Conservation (phyloP, 202 grass and related monocot species). For the Setaria viridis region DNA sequence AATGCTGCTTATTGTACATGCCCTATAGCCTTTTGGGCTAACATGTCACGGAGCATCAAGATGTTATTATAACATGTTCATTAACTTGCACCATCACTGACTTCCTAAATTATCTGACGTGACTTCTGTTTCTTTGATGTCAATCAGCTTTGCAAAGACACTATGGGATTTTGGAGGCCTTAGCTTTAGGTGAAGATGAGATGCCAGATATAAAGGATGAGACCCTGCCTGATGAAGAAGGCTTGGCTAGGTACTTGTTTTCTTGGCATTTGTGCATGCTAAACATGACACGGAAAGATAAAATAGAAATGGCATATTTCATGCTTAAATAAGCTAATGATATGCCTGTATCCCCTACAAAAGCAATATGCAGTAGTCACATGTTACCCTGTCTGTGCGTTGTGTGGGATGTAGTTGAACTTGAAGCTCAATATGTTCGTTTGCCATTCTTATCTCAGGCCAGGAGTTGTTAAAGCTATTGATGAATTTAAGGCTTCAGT, state of each 20-base stretch:
- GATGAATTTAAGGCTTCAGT: constrained; percentile 83
- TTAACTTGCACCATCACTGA: background rate
- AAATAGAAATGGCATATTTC: background rate
- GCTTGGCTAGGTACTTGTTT: constrained; percentile 71
- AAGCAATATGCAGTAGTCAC: constrained; percentile 5
- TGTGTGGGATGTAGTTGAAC: constrained; percentile 23
- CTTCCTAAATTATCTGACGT: constrained; percentile 19
- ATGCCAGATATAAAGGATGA: constrained; percentile 92
- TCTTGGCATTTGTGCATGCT: constrained; percentile 31
- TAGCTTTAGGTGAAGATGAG: constrained; percentile 93
- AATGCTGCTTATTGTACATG: constrained; percentile 7
- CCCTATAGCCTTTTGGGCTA: background rate
- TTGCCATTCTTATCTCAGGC: constrained; percentile 49
- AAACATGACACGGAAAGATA: constrained; percentile 24
- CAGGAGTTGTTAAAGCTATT: constrained; percentile 69
- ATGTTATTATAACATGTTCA: constrained; percentile 23
- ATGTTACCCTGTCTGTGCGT: constrained; percentile 25
- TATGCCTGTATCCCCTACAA: constrained; percentile 15
- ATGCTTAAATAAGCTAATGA: constrained; percentile 3
- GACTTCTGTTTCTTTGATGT: constrained; percentile 11
- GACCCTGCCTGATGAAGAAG: constrained; percentile 80
- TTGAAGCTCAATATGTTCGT: background rate
- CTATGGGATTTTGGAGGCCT: constrained; percentile 91
- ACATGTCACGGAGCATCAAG: constrained; percentile 6
- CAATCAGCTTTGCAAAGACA: constrained; percentile 91